These are phyloP conservation scores for Cladophialophora yegresii DNA, from an alignment of 2,329 filamentous ascomycete species.

Conservation along the genomic window DNA sequence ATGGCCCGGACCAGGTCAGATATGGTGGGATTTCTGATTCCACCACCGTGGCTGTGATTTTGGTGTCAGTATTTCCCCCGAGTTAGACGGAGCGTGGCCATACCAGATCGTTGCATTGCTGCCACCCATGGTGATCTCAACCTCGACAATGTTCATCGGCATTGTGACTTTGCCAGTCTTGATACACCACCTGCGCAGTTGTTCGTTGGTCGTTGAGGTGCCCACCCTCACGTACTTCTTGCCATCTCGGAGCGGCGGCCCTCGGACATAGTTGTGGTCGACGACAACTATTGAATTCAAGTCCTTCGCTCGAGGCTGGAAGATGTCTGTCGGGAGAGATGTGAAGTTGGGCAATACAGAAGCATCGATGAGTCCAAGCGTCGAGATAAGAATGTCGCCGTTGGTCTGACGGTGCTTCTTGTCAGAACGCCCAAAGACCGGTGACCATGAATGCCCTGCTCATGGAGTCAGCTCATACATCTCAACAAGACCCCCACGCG, in stretches of 20 bases:
- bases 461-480: conserved; percentile 6
- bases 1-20: conserved; percentile 52
- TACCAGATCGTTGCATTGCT: conserved; percentile 43
- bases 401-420: conserved; percentile 22
- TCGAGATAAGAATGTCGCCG: conserved; percentile 47
- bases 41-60: conserved; percentile 53
- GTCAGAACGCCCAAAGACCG: conserved; percentile 29
- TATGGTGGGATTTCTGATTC: conserved; percentile 48
- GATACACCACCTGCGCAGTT: conserved; percentile 51
- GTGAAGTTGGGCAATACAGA: conserved; percentile 31
- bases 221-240: conserved; percentile 49
- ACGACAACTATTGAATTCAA: conserved; percentile 32
- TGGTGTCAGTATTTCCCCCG: conserved; percentile 14
- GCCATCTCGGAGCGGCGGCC: conserved; percentile 26
- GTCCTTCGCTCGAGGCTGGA: conserved; percentile 30
- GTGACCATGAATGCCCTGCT: conserved; percentile 33
- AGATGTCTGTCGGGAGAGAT: conserved; percentile 28
- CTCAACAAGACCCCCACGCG: not conserved
- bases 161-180: conserved; percentile 43
- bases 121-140: conserved; percentile 53
- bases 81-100: not conserved
- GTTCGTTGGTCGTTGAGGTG: conserved; percentile 51
- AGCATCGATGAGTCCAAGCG: conserved; percentile 42
- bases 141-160: conserved; percentile 52
- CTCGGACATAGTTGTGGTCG: conserved; percentile 25